These are phyloP conservation scores for Corymbia maculata DNA, from an alignment of 345 rosid species.

Conservation along the genomic window DNA sequence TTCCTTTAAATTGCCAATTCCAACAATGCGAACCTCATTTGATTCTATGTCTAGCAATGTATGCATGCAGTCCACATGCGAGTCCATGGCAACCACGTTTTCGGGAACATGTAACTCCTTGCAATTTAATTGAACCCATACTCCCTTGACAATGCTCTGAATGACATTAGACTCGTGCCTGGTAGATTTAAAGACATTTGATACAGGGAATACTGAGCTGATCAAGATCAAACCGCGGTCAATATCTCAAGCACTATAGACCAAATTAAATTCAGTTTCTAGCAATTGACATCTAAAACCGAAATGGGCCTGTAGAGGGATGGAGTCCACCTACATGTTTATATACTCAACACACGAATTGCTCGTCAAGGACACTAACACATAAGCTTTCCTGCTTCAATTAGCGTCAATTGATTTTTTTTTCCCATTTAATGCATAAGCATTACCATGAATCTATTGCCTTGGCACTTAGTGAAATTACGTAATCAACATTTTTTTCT, in stretches of 20 bases:
- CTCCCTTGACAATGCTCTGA: too few species aligned
- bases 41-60: too few species aligned
- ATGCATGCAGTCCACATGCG: too few species aligned
- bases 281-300: background rate
- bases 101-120: rapidly evolving
- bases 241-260: background rate
- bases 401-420: too few species aligned
- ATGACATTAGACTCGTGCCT: too few species aligned
- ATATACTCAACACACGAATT: background rate
- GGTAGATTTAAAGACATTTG: too few species aligned
- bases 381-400: background rate
- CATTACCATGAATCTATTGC: background rate
- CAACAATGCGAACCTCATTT: too few species aligned
- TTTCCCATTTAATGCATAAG: background rate
- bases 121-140: too few species aligned
- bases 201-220: background rate
- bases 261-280: background rate
- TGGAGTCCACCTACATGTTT: background rate
- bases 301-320: background rate
- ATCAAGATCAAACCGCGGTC: background rate
- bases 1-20: too few species aligned
- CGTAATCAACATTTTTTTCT: background rate
- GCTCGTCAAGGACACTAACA: rapidly evolving
- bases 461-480: background rate
- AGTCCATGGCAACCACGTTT: too few species aligned